A percentile compares a stretch with the other conserved stretches of the same genome.
Evolutionary conservation across 2,329 filamentous ascomycete genomes (phyloP).

Genomic region (Fusarium azukiicola): DNA sequence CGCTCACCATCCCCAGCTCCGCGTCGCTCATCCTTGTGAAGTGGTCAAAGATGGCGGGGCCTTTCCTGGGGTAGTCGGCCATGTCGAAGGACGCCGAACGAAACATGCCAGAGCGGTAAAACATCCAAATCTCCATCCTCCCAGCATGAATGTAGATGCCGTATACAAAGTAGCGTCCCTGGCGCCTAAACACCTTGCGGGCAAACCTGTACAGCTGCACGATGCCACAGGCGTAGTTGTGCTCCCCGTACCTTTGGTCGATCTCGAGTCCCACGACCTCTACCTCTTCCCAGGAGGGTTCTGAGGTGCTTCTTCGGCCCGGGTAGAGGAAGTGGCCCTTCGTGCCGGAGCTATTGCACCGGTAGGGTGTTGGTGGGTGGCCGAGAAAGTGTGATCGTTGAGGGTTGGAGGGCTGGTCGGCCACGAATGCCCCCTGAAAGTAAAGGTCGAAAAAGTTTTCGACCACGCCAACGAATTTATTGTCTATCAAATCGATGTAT

Average conservation of each 20-base stretch:
- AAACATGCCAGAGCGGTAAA: not conserved
- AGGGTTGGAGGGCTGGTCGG: conserved; percentile 3
- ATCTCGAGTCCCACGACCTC: not conserved
- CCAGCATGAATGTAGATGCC: not conserved
- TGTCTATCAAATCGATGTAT: no score
- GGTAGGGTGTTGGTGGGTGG: not conserved
- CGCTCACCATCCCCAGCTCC: no score
- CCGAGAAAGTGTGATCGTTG: not conserved
- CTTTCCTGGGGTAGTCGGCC: no score
- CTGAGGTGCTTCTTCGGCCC: not conserved
- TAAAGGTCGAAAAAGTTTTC: no score
- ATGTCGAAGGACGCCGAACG: no score
- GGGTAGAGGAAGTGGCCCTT: not conserved
- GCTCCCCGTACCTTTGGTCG: not conserved
- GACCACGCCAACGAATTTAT: no score
- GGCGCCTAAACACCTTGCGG: not conserved
- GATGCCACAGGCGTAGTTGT: not conserved
- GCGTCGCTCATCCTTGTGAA: no score
- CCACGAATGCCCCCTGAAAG: no score
- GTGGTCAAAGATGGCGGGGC: no score
- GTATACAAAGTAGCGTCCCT: not conserved
- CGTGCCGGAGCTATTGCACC: not conserved
- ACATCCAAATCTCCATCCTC: not conserved
- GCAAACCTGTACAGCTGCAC: not conserved
- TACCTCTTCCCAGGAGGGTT: not conserved